Evolutionary conservation across 2,329 filamentous ascomycete genomes (phyloP).

Genomic region (Ophiostoma ips): DNA sequence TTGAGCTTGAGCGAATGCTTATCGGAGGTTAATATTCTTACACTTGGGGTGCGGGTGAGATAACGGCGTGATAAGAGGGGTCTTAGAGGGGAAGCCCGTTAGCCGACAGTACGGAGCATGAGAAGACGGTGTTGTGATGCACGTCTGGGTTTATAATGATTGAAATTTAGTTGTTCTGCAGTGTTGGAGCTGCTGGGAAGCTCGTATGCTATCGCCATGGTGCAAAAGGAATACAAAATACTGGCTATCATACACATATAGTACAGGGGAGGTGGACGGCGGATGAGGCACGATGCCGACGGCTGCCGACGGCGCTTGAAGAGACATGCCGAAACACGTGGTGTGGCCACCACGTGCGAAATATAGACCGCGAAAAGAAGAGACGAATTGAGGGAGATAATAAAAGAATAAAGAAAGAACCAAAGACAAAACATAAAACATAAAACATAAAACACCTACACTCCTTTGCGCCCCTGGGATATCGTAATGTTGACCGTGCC

Average conservation of each 20-base stretch:
- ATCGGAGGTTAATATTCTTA: background rate
- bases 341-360: no score
- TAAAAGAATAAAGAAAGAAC: background rate
- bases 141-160: background rate
- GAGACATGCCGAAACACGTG: background rate
- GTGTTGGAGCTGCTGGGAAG: no score
- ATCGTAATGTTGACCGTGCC: slow-evolving; percentile 16
- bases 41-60: background rate
- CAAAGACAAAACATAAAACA: background rate
- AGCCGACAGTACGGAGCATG: no score
- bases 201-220: background rate
- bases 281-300: background rate
- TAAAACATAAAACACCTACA: background rate
- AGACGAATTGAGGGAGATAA: background rate
- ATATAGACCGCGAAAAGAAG: no score
- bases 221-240: background rate
- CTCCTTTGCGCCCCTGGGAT: background rate
- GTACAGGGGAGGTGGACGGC: background rate
- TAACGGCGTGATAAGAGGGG: background rate
- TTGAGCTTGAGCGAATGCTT: background rate
- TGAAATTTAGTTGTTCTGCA: background rate
- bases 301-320: no score
- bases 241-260: background rate
- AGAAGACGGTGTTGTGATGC: no score
- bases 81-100: background rate